phyloP scores from a whole-genome alignment of 352 stramenopile genomes.

The Pythium dissotocum region DNA sequence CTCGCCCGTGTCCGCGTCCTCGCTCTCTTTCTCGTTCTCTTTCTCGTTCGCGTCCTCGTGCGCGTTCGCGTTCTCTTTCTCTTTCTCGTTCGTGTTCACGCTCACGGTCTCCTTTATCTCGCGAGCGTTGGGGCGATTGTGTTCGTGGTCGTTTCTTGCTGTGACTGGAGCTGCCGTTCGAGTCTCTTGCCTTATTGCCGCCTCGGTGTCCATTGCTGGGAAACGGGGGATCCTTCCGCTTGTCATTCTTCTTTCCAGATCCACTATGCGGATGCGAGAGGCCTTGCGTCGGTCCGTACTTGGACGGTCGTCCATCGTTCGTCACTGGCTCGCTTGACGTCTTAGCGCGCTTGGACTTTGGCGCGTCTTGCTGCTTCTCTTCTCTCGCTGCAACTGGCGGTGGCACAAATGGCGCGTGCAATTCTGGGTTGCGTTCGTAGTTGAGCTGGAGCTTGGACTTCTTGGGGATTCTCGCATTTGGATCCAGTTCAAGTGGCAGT shows the following conservation, averaged over 20 bases:
- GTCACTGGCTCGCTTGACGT: neutral
- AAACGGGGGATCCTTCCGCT: neutral
- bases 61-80: too few relatives aligned
- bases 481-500: slow-evolving; percentile 11
- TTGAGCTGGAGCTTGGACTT: slow-evolving; percentile 9
- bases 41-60: neutral
- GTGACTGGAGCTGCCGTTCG: neutral
- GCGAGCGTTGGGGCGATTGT: neutral
- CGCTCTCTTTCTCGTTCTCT: neutral
- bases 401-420: neutral
- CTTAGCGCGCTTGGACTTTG: slow-evolving; percentile 15
- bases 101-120: neutral
- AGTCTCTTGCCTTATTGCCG: neutral
- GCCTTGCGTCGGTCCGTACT: neutral
- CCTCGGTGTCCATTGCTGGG: neutral
- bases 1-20: neutral
- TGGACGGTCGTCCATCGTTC: slow-evolving; percentile 2
- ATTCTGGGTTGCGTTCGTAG: neutral
- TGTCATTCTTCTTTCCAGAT: neutral
- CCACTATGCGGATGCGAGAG: neutral
- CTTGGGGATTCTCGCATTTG: slow-evolving; percentile 21
- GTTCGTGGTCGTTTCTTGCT: neutral
- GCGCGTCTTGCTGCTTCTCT: neutral
- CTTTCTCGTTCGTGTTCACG: too few relatives aligned
- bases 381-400: neutral